Evolutionary conservation across 2,329 filamentous ascomycete species (phyloP), one percentile per base, ranked within the genome.

Genomic region (Blumeria graminis): DNA sequence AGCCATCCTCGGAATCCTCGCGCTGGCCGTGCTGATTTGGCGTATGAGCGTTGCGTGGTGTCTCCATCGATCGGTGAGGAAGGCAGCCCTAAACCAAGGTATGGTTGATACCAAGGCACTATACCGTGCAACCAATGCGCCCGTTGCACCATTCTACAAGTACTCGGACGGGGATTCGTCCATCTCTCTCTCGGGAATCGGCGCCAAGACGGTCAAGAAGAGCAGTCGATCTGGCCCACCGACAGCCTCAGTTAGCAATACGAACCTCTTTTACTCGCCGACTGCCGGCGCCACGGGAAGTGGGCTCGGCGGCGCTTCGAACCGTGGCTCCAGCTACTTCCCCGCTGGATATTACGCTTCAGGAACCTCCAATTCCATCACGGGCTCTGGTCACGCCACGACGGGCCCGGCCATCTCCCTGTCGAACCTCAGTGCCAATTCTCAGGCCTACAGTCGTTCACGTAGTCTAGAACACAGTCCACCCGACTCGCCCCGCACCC

Each of bases 281-380:
- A 96, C 92, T 0, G 89, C 89, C 1, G 79, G 77, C 41, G 71
- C 77, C 7, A 72, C 74, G 57, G 72, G 73, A 60, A 70, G 73
- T 52, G 74, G 73, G 36, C 72, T 75, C 55, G 72, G 74, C 55
- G 70, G 71, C 59, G 70, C 74, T 41, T 71, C 70, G 50, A 78
- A 78, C 62, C 82, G 89, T 56, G 79, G 77, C 58, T 94, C 86
- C 1, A 74, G 74, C n/a, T 94, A 90, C 66, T 74, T 95, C 18
- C 90, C 90, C 14, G 83, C 90, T 3, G 90, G 90, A 1, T 95
- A 94, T 71, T 96, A 96, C 66, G 82, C 87, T 35, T 77, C 86
- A 5, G 77, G 82, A 22, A 69, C 67, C 14, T 55, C 65, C 11
- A 61, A 61, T 3, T 60, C 61, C 10, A 63, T 60, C 18, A 63